Conservation (phyloP, 129 eudicot species). For the Artemisia tridentata region DNA sequence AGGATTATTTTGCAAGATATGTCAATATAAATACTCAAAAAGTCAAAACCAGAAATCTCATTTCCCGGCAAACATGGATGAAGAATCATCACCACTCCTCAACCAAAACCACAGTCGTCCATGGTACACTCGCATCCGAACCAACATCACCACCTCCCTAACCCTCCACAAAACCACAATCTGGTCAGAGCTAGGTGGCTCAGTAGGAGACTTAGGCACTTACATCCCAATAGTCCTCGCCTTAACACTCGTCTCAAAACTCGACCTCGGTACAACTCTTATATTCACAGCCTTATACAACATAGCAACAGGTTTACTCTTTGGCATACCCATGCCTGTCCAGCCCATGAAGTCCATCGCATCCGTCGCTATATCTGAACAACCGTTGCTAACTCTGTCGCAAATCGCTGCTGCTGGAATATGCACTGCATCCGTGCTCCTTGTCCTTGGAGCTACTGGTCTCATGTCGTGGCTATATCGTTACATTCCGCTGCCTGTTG, state of each 20-base stretch:
- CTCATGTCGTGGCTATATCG: constrained; percentile 69
- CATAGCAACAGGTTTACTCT: constrained; percentile 60
- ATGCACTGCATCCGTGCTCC: constrained; percentile 53
- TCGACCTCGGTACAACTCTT: constrained; percentile 71
- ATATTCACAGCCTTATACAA: constrained; percentile 74
- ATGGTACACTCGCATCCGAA: constrained; percentile 44
- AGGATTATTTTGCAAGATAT: too few species aligned
- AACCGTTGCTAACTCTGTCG: constrained; percentile 52
- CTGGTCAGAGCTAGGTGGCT: constrained; percentile 62
- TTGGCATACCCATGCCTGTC: constrained; percentile 79
- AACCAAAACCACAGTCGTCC: constrained; percentile 18
- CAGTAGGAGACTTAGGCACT: constrained; percentile 84
- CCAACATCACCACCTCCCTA: constrained; percentile 45
- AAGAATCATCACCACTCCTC: constrained; percentile 51
- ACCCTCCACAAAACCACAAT: constrained; percentile 52
- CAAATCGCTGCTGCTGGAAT: constrained; percentile 82
- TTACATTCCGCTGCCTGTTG: constrained; percentile 70
- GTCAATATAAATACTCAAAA: too few species aligned
- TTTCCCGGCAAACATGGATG: constrained; percentile 29
- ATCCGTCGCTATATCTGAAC: constrained; percentile 73
- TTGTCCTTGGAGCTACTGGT: constrained; percentile 69
- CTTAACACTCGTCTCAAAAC: constrained; percentile 61
- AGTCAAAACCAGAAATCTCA: too few species aligned
- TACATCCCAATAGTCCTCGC: constrained; percentile 81
- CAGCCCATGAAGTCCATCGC: constrained; percentile 90